Evolutionary conservation across 495 filamentous ascomycete genomes (phyloP).

Genomic region (Daldinia childiae): DNA sequence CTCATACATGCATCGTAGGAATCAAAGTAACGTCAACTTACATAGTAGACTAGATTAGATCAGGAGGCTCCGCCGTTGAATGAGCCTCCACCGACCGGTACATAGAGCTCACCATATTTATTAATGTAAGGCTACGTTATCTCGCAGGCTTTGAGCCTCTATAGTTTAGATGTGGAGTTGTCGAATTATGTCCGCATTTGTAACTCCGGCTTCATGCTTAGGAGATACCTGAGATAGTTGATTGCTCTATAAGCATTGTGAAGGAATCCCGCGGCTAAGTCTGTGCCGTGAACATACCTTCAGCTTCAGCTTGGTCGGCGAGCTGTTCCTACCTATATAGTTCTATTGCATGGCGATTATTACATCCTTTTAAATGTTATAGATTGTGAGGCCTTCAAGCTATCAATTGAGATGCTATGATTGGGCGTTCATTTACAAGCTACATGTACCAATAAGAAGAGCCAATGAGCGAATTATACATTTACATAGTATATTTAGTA

Average conservation of each 20-base stretch:
- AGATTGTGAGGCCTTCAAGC: not conserved
- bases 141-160: not conserved
- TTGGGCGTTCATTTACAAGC: too few species aligned
- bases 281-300: not conserved
- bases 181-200: not conserved
- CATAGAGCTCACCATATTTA: not conserved
- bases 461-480: too few species aligned
- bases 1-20: not conserved
- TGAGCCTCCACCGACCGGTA: not conserved
- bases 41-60: slow-evolving; percentile 1
- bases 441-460: too few species aligned
- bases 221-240: not conserved
- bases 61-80: not conserved
- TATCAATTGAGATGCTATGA: not conserved
- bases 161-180: not conserved
- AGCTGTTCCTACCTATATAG: not conserved
- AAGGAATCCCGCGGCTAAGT: not conserved
- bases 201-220: not conserved
- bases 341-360: not conserved
- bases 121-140: not conserved
- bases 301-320: not conserved
- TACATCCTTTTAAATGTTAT: not conserved
- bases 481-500: not conserved
- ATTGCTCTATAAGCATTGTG: not conserved
- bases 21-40: not conserved